A percentile compares a stretch with the other conserved stretches of the same genome.
These are phyloP conservation scores for Kickxella alabastrina DNA, from an alignment of 192 early-diverging fungal genomes.

Conservation along the genomic window DNA sequence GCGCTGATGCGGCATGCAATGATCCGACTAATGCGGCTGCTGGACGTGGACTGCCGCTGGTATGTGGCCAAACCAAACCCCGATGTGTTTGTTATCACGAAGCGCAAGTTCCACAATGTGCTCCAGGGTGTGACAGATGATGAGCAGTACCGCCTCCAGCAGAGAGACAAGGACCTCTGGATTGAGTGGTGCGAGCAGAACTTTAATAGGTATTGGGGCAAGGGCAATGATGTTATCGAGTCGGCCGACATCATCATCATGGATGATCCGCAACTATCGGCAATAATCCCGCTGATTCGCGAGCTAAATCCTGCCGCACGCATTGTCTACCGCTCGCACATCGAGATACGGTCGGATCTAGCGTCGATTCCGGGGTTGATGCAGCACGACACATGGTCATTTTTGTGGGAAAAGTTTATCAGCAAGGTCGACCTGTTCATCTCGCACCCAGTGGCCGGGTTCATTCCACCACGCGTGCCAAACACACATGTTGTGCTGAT, in stretches of 20 bases:
- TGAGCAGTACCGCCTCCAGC: conserved; percentile 45
- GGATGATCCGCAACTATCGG: conserved; percentile 81
- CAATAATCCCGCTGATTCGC: conserved; percentile 76
- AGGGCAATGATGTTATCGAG: conserved; percentile 61
- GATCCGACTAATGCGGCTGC: conserved; percentile 63
- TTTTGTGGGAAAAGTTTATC: conserved; percentile 68
- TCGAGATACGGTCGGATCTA: conserved; percentile 75
- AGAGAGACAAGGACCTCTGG: conserved; percentile 63
- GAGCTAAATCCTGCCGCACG: conserved; percentile 61
- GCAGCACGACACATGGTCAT: conserved; percentile 72
- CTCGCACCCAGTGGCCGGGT: conserved; percentile 71
- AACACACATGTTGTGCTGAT: conserved; percentile 61
- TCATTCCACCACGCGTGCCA: conserved; percentile 70
- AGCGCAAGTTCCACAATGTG: conserved; percentile 85
- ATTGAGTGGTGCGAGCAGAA: conserved; percentile 64
- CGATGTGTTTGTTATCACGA: conserved; percentile 83
- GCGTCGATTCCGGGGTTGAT: conserved; percentile 60
- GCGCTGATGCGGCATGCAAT: conserved; percentile 86
- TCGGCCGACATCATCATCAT: conserved; percentile 79
- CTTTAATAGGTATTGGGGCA: conserved; percentile 70
- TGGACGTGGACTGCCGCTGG: conserved; percentile 68
- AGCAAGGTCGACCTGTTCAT: conserved; percentile 72
- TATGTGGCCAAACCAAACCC: conserved; percentile 80
- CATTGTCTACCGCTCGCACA: conserved; percentile 80
- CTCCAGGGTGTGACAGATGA: conserved; percentile 75